Percentiles rank a stretch among this genome's conserved stretches.
phyloP scores from a whole-genome alignment of 192 early-diverging fungal genomes.

The Phlyctochytrium planicorne region DNA sequence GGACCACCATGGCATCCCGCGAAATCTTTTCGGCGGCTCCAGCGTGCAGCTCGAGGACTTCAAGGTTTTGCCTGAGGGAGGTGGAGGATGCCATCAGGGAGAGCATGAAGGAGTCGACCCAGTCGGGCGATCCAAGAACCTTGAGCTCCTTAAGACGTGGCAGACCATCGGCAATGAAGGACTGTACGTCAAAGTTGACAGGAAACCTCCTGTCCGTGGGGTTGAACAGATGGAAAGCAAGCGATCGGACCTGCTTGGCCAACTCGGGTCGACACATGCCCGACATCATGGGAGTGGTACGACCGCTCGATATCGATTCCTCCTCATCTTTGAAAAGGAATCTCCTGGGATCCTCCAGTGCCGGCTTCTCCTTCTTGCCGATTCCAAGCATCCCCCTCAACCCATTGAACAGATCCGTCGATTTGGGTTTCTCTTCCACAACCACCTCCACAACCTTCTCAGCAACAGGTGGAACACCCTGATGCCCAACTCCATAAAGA shows the following conservation, averaged over 20 bases:
- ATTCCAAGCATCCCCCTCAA: too few species aligned
- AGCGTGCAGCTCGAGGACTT: not conserved
- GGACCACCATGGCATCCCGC: not conserved
- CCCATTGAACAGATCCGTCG: too few species aligned
- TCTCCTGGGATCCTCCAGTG: not conserved
- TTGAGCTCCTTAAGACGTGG: constrained; percentile 7
- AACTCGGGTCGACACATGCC: not conserved
- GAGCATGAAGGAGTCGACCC: constrained; percentile 12
- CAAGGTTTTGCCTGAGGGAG: not conserved
- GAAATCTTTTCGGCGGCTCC: constrained; percentile 8
- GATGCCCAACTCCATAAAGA: too few species aligned
- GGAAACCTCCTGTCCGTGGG: constrained; percentile 5
- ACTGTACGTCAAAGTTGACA: constrained; percentile 12
- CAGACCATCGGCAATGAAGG: constrained; percentile 10
- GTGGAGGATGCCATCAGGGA: not conserved
- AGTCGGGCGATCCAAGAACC: constrained; percentile 3
- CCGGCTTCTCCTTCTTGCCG: constrained; percentile 4
- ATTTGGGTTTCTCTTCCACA: too few species aligned
- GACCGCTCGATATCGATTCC: too few species aligned
- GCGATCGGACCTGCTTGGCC: constrained; percentile 7
- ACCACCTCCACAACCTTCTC: too few species aligned
- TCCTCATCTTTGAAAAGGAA: too few species aligned
- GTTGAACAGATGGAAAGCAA: constrained; percentile 12
- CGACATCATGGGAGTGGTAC: too few species aligned
- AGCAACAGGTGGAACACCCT: too few species aligned